Evolutionary conservation across 495 filamentous ascomycete genomes (phyloP).

Genomic region (Daldinia childiae): DNA sequence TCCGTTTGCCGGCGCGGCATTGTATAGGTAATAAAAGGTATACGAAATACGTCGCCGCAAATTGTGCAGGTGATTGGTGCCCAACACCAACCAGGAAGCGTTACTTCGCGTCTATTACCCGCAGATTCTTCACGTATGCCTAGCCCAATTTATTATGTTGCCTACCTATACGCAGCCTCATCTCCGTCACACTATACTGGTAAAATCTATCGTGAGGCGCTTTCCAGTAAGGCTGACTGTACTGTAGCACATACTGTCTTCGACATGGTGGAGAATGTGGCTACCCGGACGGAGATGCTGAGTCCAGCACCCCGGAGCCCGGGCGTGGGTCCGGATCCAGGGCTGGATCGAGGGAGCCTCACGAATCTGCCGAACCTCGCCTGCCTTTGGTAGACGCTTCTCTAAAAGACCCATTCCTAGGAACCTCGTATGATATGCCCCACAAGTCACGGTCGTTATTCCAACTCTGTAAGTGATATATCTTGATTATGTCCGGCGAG

Average conservation of each 20-base stretch:
- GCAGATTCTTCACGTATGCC: slow-evolving; percentile 12
- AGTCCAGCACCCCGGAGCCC: slow-evolving; percentile 27
- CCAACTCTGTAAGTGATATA: slow-evolving; percentile 44
- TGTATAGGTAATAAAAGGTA: slow-evolving; percentile 19
- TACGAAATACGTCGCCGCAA: slow-evolving; percentile 27
- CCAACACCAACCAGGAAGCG: slow-evolving; percentile 23
- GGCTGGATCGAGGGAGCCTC: slow-evolving; percentile 38
- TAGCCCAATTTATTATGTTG: slow-evolving; percentile 6
- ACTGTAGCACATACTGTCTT: slow-evolving; percentile 46
- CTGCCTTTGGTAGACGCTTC: slow-evolving; percentile 32
- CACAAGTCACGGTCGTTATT: slow-evolving; percentile 46
- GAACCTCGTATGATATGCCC: slow-evolving; percentile 45
- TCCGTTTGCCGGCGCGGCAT: slow-evolving; percentile 14
- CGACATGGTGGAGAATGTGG: slow-evolving; percentile 47
- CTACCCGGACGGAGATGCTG: slow-evolving; percentile 43
- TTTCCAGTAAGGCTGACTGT: slow-evolving; percentile 33
- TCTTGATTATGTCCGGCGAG: slow-evolving; percentile 15
- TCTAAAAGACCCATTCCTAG: slow-evolving; percentile 44
- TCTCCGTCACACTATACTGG: background rate
- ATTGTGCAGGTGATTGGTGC: slow-evolving; percentile 35
- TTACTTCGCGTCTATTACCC: slow-evolving; percentile 15
- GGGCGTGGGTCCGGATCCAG: slow-evolving; percentile 25
- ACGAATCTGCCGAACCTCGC: slow-evolving; percentile 35
- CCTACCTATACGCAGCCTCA: slow-evolving; percentile 8
- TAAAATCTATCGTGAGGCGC: background rate